These are phyloP conservation scores for Ogataea siamensis DNA, from an alignment of 805 yeast genomes.

Conservation along the genomic window DNA sequence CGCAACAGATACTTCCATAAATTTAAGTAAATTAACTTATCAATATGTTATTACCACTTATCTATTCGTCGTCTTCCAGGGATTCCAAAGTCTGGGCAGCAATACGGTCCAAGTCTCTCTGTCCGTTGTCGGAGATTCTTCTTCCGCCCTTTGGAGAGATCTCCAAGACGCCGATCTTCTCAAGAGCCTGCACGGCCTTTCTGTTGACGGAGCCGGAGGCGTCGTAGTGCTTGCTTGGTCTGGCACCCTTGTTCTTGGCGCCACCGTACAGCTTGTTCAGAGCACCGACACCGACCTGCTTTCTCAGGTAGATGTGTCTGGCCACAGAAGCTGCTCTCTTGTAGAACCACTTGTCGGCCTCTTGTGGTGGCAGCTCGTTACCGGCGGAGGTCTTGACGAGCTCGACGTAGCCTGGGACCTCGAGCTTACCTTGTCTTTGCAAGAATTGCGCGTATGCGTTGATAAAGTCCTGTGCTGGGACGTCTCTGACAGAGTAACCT, in stretches of 20 bases:
- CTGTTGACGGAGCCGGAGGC: constrained; percentile 99
- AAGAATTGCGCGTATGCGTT: constrained; percentile 99
- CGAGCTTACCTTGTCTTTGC: constrained; percentile 99
- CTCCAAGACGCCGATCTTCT: constrained; percentile 97
- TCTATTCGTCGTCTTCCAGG: constrained; percentile 59
- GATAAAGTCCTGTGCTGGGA: constrained; percentile 99
- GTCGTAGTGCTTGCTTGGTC: constrained; percentile 98
- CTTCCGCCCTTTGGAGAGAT: constrained; percentile 98
- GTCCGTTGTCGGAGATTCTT: constrained; percentile 98
- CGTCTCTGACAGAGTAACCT: constrained; percentile 99
- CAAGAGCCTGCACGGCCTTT: constrained; percentile 95
- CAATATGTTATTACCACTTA: constrained; percentile 20
- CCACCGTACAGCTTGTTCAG: constrained; percentile 99
- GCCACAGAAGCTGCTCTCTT: constrained; percentile 99
- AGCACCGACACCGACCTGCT: constrained; percentile 98
- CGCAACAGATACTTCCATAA: constrained; percentile 76
- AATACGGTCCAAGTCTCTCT: constrained; percentile 99
- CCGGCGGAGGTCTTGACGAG: constrained; percentile 98
- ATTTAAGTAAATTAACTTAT: constrained; percentile 34
- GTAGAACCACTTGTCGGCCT: constrained; percentile 99
- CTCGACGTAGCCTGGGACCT: constrained; percentile 99
- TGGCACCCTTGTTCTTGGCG: constrained; percentile 97
- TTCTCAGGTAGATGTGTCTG: constrained; percentile 99
- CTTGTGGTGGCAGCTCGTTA: constrained; percentile 99
- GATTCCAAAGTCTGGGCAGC: constrained; percentile 98